A percentile compares a stretch with the other conserved stretches of the same genome.
These are phyloP conservation scores for Psilocybe tampanensis DNA, from an alignment of 768 basidiomycete species.

Conservation along the genomic window DNA sequence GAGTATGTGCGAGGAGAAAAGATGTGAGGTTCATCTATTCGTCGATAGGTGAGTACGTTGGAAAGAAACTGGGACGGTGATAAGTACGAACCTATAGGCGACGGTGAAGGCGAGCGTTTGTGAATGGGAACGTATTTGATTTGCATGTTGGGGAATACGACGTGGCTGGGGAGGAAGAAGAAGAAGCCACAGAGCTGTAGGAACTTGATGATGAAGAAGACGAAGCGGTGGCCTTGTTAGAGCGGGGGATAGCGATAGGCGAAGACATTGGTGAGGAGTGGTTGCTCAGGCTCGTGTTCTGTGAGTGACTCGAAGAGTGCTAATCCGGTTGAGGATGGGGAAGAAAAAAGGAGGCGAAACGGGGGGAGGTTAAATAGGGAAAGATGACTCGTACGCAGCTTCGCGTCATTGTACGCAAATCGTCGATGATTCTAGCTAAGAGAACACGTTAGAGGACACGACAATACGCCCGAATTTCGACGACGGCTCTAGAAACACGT, in stretches of 20 bases:
- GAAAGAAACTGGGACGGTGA: not conserved
- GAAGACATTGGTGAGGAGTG: slow-evolving; percentile 14
- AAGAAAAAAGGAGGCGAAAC: not conserved
- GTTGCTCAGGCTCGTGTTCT: not conserved
- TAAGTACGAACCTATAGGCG: not conserved
- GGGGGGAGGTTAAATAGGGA: slow-evolving; percentile 6
- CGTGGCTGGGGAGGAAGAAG: not conserved
- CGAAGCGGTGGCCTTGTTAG: slow-evolving; percentile 1
- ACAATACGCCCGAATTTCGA: not conserved
- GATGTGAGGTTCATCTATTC: not conserved
- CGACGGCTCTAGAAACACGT: slow-evolving; percentile 17
- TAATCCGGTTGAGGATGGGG: slow-evolving; percentile 9
- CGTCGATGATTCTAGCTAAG: not conserved
- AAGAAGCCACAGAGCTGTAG: not conserved
- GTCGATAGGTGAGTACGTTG: not conserved
- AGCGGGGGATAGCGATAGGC: slow-evolving; percentile 20
- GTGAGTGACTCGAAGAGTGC: too few species aligned
- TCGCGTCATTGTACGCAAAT: not conserved
- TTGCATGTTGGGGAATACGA: not conserved
- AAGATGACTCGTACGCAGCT: slow-evolving; percentile 8
- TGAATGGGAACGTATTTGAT: slow-evolving; percentile 11
- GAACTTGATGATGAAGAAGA: slow-evolving; percentile 5
- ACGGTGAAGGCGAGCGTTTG: slow-evolving; percentile 3
- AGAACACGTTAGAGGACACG: slow-evolving; percentile 2
- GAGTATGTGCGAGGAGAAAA: not conserved